phyloP scores from a whole-genome alignment of 2,329 filamentous ascomycete species.

The Pseudopithomyces chartarum region DNA sequence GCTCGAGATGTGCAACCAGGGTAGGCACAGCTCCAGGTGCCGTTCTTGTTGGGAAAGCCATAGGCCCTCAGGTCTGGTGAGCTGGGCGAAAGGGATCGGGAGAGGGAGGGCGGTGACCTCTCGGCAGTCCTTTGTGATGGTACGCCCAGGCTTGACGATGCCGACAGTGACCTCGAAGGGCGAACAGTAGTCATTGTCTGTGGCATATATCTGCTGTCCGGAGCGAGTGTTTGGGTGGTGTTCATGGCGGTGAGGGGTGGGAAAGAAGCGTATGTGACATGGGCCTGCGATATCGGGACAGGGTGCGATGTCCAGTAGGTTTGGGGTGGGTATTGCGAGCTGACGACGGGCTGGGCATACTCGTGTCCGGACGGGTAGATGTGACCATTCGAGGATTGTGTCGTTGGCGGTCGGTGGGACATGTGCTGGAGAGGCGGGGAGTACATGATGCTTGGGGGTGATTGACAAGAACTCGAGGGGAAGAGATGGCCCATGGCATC shows the following conservation, averaged over 20 bases:
- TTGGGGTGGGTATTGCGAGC: constrained; percentile 41
- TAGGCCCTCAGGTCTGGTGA: constrained; percentile 47
- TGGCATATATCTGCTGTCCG: constrained; percentile 30
- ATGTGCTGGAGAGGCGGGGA: constrained; percentile 43
- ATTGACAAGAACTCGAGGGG: constrained; percentile 43
- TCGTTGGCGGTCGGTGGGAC: constrained; percentile 27
- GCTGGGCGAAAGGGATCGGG: constrained; percentile 46
- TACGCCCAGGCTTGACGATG: constrained; percentile 39
- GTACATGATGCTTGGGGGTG: constrained; percentile 45
- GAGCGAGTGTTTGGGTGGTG: constrained; percentile 27
- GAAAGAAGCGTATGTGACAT: constrained; percentile 41
- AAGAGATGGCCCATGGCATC: constrained; percentile 42
- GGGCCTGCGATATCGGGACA: constrained; percentile 32
- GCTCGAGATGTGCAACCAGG: constrained; percentile 64
- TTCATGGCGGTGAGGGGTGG: constrained; percentile 35
- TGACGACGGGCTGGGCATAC: constrained; percentile 33
- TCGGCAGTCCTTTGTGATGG: constrained; percentile 31
- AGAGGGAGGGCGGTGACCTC: constrained; percentile 36
- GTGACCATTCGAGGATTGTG: constrained; percentile 27
- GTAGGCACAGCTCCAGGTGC: constrained; percentile 63
- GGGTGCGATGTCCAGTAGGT: constrained; percentile 37
- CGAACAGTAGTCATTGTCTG: constrained; percentile 27
- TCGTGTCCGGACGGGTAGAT: constrained; percentile 37
- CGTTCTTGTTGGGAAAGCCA: constrained; percentile 52
- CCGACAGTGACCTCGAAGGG: constrained; percentile 42